Percentiles rank a stretch among this genome's conserved stretches.
Conservation (phyloP, 116 monocot genomes). For the Zostera marina region DNA sequence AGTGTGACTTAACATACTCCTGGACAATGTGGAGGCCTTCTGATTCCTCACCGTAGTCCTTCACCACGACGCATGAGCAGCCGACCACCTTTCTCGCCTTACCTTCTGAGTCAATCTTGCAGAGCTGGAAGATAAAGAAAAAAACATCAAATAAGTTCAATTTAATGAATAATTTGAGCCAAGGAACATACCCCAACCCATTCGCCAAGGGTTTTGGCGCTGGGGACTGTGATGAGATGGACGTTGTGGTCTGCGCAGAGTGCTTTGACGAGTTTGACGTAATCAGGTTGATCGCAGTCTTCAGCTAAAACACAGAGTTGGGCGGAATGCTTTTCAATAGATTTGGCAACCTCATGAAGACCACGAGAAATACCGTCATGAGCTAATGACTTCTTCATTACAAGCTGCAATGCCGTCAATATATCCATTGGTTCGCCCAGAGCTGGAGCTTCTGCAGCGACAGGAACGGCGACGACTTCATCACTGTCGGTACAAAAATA, state of each 20-base stretch:
- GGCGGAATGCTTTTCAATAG: conserved; percentile 78
- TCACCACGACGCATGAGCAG: conserved; percentile 64
- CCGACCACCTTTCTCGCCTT: conserved; percentile 90
- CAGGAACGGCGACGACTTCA: conserved; percentile 17
- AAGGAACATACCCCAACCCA: conserved; percentile 74
- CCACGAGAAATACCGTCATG: conserved; percentile 72
- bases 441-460: conserved; percentile 22
- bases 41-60: conserved; percentile 80
- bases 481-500: conserved; percentile 14
- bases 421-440: conserved; percentile 81
- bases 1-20: conserved; percentile 38
- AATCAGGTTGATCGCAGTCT: conserved; percentile 81
- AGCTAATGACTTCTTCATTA: conserved; percentile 56
- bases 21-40: conserved; percentile 70
- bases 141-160: neutral
- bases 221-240: conserved; percentile 57
- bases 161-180: neutral
- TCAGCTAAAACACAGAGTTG: conserved; percentile 77
- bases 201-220: conserved; percentile 73
- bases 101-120: conserved; percentile 79
- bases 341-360: conserved; percentile 68
- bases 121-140: conserved; percentile 30
- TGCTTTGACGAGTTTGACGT: conserved; percentile 74
- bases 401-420: conserved; percentile 69
- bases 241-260: conserved; percentile 84